A percentile compares a stretch with the other conserved stretches of the same genome.
These are phyloP conservation scores for Nakazawaea populi DNA, from an alignment of 805 yeast genomes.

Conservation along the genomic window DNA sequence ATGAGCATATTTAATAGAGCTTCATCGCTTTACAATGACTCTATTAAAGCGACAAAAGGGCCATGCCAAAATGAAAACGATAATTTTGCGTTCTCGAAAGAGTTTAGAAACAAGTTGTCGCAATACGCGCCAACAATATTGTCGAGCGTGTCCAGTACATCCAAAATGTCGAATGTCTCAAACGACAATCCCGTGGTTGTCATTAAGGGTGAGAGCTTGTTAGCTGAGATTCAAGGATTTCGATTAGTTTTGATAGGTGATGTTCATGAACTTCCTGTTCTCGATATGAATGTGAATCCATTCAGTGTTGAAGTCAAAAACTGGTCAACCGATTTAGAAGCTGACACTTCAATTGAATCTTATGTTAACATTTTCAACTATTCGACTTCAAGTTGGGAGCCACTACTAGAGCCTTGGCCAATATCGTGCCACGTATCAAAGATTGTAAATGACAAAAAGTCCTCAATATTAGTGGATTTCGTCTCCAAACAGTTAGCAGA, in stretches of 20 bases:
- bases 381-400: conserved; percentile 92
- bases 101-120: conserved; percentile 52
- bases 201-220: conserved; percentile 63
- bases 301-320: conserved; percentile 64
- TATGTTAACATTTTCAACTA: conserved; percentile 78
- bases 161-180: conserved; percentile 9
- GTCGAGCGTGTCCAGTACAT: conserved; percentile 39
- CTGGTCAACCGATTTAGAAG: conserved; percentile 83
- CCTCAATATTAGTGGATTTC: conserved; percentile 55
- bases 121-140: conserved; percentile 66
- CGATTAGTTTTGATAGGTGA: conserved; percentile 84
- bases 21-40: conserved; percentile 37
- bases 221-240: conserved; percentile 65
- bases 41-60: conserved; percentile 9
- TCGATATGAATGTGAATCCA: conserved; percentile 69
- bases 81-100: conserved; percentile 44
- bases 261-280: conserved; percentile 82
- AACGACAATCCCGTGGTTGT: conserved; percentile 30
- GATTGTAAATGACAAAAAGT: conserved; percentile 22
- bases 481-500: conserved; percentile 76
- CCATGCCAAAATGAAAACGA: conserved; percentile 13
- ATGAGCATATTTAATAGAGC: conserved; percentile 69
- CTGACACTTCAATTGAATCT: conserved; percentile 59
- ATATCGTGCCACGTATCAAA: conserved; percentile 65
- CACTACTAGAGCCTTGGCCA: conserved; percentile 84